Conservation (phyloP, 805 yeast species). For the Starmerella stigmatis region DNA sequence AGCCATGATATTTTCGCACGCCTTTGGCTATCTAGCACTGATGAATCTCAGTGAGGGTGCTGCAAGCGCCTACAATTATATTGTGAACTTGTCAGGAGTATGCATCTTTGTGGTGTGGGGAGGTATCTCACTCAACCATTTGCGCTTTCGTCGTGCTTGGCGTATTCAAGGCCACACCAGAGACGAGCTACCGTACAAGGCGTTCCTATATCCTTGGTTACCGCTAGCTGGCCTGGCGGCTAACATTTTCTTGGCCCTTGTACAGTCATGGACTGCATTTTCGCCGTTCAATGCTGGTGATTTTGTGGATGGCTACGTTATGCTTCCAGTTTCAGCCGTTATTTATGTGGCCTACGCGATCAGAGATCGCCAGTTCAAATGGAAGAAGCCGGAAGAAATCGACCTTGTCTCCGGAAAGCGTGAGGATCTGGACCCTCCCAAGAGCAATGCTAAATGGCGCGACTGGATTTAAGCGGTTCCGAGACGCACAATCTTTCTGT, state of each 20-base stretch:
- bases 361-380: conserved; percentile 33
- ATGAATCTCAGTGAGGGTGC: conserved; percentile 52
- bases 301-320: conserved; percentile 52
- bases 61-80: conserved; percentile 47
- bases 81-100: conserved; percentile 55
- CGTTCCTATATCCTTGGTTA: conserved; percentile 43
- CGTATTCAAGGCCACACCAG: conserved; percentile 31
- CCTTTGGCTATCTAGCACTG: conserved; percentile 42
- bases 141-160: conserved; percentile 47
- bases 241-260: conserved; percentile 44
- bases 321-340: conserved; percentile 48
- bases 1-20: conserved; percentile 46
- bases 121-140: conserved; percentile 43
- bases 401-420: conserved; percentile 33
- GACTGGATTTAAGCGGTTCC: conserved; percentile 2
- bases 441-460: conserved; percentile 1
- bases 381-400: conserved; percentile 33
- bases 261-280: conserved; percentile 59
- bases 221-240: conserved; percentile 42
- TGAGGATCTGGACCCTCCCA: conserved; percentile 16
- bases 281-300: conserved; percentile 48
- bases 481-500: too few relatives aligned
- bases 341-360: conserved; percentile 33
- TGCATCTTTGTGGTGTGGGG: conserved; percentile 64
- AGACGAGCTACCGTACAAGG: conserved; percentile 43